These are phyloP conservation scores for Aspergillus novofumigatus DNA, from an alignment of 2,329 filamentous ascomycete genomes.

Conservation along the genomic window DNA sequence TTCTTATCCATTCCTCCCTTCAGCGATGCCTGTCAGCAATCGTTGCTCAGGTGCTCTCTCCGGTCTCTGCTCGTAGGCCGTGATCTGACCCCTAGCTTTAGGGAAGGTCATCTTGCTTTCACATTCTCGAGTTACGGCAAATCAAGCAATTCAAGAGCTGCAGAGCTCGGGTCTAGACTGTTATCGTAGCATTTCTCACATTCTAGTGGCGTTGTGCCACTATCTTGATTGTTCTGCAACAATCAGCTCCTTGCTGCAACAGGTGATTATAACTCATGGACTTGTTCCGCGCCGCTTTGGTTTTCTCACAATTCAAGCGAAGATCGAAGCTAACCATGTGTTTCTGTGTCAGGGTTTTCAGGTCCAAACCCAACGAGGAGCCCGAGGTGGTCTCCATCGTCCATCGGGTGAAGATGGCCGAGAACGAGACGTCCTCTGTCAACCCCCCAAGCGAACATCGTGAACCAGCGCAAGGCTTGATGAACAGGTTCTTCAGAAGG, in stretches of 20 bases:
- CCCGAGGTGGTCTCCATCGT: not conserved
- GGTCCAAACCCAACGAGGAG: not conserved
- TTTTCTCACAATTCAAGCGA: not conserved
- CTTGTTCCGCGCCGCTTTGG: not conserved
- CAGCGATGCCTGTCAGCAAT: not conserved
- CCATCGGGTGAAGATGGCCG: not conserved
- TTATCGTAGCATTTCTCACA: not conserved
- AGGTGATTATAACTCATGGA: not conserved
- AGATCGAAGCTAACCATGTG: not conserved
- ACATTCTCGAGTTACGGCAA: not conserved
- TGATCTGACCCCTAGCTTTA: not conserved
- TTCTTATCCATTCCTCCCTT: not conserved
- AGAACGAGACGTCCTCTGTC: not conserved
- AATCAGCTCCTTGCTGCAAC: not conserved
- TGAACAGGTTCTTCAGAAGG: constrained; percentile 17
- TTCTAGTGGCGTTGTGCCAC: not conserved
- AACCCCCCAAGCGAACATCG: not conserved
- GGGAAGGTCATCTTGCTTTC: not conserved
- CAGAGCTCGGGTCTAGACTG: not conserved
- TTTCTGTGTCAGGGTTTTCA: not conserved
- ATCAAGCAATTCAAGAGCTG: not conserved
- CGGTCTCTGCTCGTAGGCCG: not conserved
- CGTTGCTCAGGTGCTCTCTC: not conserved
- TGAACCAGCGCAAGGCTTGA: constrained; percentile 9
- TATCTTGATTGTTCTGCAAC: not conserved